phyloP scores from a whole-genome alignment of 495 filamentous ascomycete species.

The Acidomyces sp. region DNA sequence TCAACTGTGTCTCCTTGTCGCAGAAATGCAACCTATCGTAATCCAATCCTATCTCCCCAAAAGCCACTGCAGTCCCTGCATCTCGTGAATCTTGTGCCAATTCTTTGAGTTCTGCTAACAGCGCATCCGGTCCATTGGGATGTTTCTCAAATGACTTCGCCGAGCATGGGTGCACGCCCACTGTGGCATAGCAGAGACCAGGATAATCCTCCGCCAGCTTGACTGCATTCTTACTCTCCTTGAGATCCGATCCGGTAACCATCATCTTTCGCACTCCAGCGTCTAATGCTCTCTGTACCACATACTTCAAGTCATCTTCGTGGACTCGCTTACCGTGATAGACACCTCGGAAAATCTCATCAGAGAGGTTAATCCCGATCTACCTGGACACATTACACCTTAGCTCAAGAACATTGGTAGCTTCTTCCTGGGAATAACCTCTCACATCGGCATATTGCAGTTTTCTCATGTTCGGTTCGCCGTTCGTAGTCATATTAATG shows the following conservation, averaged over 20 bases:
- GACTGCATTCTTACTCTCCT: conserved; percentile 61
- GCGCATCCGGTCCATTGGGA: conserved; percentile 37
- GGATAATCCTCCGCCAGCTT: conserved; percentile 59
- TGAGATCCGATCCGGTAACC: conserved; percentile 81
- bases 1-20: conserved; percentile 60
- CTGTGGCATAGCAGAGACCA: conserved; percentile 70
- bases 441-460: too few relatives aligned
- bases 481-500: too few relatives aligned
- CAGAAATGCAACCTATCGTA: conserved; percentile 81
- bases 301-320: conserved; percentile 60
- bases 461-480: too few relatives aligned
- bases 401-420: too few relatives aligned
- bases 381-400: too few relatives aligned
- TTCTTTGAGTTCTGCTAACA: conserved; percentile 40
- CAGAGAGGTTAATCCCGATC: conserved; percentile 90
- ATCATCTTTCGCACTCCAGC: conserved; percentile 80
- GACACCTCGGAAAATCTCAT: conserved; percentile 68
- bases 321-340: conserved; percentile 77
- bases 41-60: conserved; percentile 92
- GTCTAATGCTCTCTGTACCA: conserved; percentile 59
- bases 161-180: conserved; percentile 86
- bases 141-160: conserved; percentile 54
- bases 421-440: too few relatives aligned
- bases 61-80: conserved; percentile 53
- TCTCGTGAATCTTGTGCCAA: conserved; percentile 39